A percentile compares a stretch with the other conserved stretches of the same genome.
These are phyloP conservation scores for Cercospora zeae-maydis DNA, from an alignment of 2,329 filamentous ascomycete genomes.

Conservation along the genomic window DNA sequence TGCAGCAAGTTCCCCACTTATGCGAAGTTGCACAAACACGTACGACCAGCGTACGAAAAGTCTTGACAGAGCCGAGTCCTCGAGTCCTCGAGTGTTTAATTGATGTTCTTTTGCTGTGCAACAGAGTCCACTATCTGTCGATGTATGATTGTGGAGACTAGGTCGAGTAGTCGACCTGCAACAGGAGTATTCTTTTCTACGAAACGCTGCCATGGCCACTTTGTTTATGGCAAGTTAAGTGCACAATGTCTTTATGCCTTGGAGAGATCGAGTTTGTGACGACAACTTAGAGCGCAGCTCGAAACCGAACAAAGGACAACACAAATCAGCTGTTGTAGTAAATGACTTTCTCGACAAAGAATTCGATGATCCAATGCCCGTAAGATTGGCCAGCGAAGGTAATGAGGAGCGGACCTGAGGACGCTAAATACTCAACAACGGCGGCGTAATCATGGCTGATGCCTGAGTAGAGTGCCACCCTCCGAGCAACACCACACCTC, in stretches of 20 bases:
- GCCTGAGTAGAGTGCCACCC: no score
- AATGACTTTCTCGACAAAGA: neutral
- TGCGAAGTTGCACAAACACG: neutral
- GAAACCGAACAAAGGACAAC: neutral
- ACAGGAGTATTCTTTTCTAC: neutral
- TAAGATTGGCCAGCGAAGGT: neutral
- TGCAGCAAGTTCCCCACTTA: neutral
- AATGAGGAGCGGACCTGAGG: neutral
- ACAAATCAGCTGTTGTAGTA: neutral
- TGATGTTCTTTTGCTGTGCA: neutral
- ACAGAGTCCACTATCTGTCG: neutral
- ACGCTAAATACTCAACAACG: no score
- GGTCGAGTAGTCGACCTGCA: neutral
- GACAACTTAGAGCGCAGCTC: neutral
- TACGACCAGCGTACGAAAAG: neutral
- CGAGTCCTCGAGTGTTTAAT: neutral
- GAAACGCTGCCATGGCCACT: neutral
- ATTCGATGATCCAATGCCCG: neutral
- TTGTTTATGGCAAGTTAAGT: neutral
- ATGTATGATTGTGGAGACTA: neutral
- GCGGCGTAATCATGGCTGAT: no score
- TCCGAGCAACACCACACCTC: no score
- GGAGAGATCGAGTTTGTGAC: neutral
- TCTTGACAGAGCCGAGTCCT: neutral
- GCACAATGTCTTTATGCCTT: neutral